Evolutionary conservation across 1,284 basidiomycete genomes (phyloP).

Genomic region (Naganishia sp.): DNA sequence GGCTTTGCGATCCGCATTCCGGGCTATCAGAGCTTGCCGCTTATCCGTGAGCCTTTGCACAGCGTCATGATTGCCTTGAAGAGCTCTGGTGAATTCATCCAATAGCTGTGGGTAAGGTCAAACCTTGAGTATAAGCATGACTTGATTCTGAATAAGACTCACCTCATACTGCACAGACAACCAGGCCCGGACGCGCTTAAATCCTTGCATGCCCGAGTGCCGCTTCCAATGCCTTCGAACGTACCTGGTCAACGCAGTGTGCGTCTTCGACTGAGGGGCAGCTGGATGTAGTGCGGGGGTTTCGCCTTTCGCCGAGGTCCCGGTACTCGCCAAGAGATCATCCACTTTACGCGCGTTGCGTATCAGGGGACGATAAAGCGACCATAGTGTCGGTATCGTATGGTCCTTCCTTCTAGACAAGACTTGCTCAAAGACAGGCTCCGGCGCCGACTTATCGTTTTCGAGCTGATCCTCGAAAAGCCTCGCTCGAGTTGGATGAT

Average conservation of each 20-base stretch:
- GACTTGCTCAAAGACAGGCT: constrained; percentile 51
- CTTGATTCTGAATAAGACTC: constrained; percentile 14
- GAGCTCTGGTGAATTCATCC: constrained; percentile 47
- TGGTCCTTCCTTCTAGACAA: constrained; percentile 73
- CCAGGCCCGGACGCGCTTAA: constrained; percentile 30
- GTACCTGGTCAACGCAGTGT: constrained; percentile 27
- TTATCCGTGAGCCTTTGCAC: neutral
- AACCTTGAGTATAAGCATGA: no score
- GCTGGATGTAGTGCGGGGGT: neutral
- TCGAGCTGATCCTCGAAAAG: constrained; percentile 55
- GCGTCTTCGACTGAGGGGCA: neutral
- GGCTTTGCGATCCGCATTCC: neutral
- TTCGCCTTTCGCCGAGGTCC: neutral
- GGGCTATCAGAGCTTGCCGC: neutral
- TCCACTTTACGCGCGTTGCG: constrained; percentile 58
- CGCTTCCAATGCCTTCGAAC: constrained; percentile 38
- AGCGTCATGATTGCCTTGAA: neutral
- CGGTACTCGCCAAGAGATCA: neutral
- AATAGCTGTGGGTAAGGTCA: constrained; percentile 59
- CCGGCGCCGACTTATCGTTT: constrained; percentile 16
- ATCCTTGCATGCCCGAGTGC: constrained; percentile 29
- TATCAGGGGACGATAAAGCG: constrained; percentile 70
- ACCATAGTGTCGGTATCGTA: constrained; percentile 71
- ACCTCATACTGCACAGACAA: constrained; percentile 33
- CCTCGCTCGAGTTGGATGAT: constrained; percentile 42